Base-by-base conservation (phyloP, 2,329 filamentous ascomycete genomes). In the Meredithiella fracta region DNA sequence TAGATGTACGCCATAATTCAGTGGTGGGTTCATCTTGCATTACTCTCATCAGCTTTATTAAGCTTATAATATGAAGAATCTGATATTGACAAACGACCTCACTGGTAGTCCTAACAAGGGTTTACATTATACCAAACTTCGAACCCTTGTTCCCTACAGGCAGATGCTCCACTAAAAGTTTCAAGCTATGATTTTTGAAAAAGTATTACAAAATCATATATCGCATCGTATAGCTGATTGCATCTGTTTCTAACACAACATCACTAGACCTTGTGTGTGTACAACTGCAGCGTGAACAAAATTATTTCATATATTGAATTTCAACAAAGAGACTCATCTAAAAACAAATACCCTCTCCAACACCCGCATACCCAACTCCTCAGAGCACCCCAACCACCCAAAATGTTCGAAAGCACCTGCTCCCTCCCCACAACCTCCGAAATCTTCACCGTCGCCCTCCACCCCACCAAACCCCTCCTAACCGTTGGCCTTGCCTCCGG, bases 381-480 rank as follows among this genome's bases (percentile, higher is more conserved):
- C 29, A 11, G 29, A 34, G 29, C 29, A 11, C 17, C 38, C 38
- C n/a, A n/a, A 5, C 31, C 6, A n/a, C n/a, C 31, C 34, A 53
- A 60, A 64, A 94, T 94, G 87, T 87, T 94, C 65, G 89, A 96
- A 68, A 94, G 88, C 61, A 78, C 94, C 61, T 96, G 91, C 74
- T 88, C 86, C 25, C 79, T 97, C 49, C 89, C 90, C 60, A 80
- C 97, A 50, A 78, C 79, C 58, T 79, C 86, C 57, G 92, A 97
- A 65, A 75, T 98, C 63, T 97, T 98, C 71, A 71, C 87, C 1
- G 89, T 94, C 68, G 85, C 84, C 11, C 73, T 95, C 20, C 92
- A 98, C 66, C 90, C 92, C 1, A 78, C 76, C 0, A 81, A 90
- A 66, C 87, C 91, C 14, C 72, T 98, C 53, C 75, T 98, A 60